Evolutionary conservation across 768 basidiomycete species (phyloP).

Genomic region (Infundibulicybe gibba): DNA sequence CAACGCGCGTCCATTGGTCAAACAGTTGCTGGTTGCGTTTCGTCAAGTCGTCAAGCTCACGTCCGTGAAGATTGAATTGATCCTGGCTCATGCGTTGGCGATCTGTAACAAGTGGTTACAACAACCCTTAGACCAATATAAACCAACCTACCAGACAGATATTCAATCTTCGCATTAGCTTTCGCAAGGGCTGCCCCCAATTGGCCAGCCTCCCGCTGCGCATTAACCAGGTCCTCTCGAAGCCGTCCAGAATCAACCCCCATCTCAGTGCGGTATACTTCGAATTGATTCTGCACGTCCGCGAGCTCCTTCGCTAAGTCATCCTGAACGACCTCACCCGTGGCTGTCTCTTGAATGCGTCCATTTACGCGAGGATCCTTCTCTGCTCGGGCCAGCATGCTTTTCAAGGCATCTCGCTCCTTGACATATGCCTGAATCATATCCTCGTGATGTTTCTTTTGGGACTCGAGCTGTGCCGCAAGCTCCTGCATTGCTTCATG

Average conservation of each 20-base stretch:
- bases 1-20: conserved; percentile 69
- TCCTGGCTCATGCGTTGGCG: conserved; percentile 72
- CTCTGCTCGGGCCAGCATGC: conserved; percentile 61
- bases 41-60: conserved; percentile 62
- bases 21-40: conserved; percentile 71
- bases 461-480: conserved; percentile 71
- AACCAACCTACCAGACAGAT: conserved; percentile 58
- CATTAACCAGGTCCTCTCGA: conserved; percentile 61
- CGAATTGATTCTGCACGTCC: conserved; percentile 77
- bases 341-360: conserved; percentile 9
- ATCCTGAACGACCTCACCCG: conserved; percentile 7
- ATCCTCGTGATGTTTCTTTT: conserved; percentile 67
- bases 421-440: conserved; percentile 79
- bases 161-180: conserved; percentile 79
- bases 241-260: conserved; percentile 69
- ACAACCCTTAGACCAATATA: conserved; percentile 2
- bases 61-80: conserved; percentile 54
- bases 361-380: conserved; percentile 18
- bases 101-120: conserved; percentile 33
- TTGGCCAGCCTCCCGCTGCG: conserved; percentile 68
- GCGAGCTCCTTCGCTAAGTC: conserved; percentile 59
- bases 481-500: conserved; percentile 82
- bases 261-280: conserved; percentile 77
- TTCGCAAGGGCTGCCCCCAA: conserved; percentile 72
- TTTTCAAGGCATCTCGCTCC: conserved; percentile 83